Percentiles rank a stretch among this genome's conserved stretches.
Evolutionary conservation across 192 early-diverging fungal species (phyloP).

Genomic region (Pilobolus umbonatus): DNA sequence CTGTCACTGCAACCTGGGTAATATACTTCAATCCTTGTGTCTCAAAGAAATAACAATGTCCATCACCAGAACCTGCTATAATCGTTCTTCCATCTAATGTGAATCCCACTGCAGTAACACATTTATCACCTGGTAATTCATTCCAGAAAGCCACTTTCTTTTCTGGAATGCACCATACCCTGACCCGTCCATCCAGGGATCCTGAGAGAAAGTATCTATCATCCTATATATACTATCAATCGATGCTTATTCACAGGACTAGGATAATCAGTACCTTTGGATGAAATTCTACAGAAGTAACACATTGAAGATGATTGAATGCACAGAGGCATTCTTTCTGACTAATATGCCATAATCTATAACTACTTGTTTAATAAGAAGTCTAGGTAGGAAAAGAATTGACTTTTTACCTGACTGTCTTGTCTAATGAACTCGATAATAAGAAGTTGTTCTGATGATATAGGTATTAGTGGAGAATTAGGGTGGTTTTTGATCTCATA

Average conservation of each 20-base stretch:
- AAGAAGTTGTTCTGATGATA: conserved; percentile 63
- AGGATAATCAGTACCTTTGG: conserved; percentile 55
- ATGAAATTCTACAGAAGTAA: conserved; percentile 75
- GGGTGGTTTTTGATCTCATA: too few species aligned
- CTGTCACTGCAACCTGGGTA: conserved; percentile 68
- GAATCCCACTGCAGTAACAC: conserved; percentile 74
- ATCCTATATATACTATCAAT: conserved; percentile 23
- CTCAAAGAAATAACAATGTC: conserved; percentile 76
- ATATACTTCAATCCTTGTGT: conserved; percentile 67
- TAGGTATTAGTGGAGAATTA: conserved; percentile 32
- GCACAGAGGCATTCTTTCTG: conserved; percentile 69
- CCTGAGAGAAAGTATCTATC: conserved; percentile 51
- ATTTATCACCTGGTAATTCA: conserved; percentile 56
- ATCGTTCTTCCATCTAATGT: conserved; percentile 59
- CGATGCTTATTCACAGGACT: too few species aligned
- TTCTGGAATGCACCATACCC: conserved; percentile 75
- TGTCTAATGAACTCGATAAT: conserved; percentile 75
- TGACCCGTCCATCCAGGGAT: conserved; percentile 67
- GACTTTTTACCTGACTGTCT: conserved; percentile 55
- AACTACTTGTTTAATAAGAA: neutral
- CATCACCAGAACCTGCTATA: conserved; percentile 68
- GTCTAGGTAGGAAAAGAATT: neutral
- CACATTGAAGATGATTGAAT: conserved; percentile 73
- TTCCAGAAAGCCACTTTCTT: conserved; percentile 72
- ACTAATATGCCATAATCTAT: conserved; percentile 74